Percentiles rank a stretch among this genome's conserved stretches.
Evolutionary conservation across 2,329 filamentous ascomycete genomes (phyloP).

Genomic region (Metarhizium rileyi): DNA sequence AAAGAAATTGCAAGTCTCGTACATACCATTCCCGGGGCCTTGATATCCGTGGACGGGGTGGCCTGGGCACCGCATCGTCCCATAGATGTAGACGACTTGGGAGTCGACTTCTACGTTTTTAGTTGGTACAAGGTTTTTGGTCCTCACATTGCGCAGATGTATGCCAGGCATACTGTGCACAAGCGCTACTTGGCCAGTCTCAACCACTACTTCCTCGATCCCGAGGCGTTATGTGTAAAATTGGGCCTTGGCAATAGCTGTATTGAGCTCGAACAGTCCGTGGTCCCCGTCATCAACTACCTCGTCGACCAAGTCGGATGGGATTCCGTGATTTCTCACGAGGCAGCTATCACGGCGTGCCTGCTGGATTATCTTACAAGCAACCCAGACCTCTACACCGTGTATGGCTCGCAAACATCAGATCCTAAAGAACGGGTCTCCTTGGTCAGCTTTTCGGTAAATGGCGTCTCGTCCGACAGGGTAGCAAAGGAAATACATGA

Average conservation of each 20-base stretch:
- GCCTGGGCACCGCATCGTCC: conserved; percentile 64
- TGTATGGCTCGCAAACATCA: conserved; percentile 4
- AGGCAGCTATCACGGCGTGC: conserved; percentile 46
- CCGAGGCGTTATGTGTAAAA: conserved; percentile 52
- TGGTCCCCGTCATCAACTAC: conserved; percentile 54
- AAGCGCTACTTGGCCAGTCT: conserved; percentile 45
- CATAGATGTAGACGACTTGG: conserved; percentile 58
- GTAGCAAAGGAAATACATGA: conserved; percentile 54
- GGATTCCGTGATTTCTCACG: conserved; percentile 45
- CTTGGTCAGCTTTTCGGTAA: conserved; percentile 57
- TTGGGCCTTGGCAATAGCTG: conserved; percentile 58
- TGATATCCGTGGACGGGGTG: conserved; percentile 67
- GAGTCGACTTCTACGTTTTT: conserved; percentile 66
- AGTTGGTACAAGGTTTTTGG: conserved; percentile 79
- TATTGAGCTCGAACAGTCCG: conserved; percentile 58
- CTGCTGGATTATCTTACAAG: conserved; percentile 53
- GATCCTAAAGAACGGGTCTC: conserved; percentile 39
- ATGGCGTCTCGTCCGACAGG: conserved; percentile 43
- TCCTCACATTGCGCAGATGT: conserved; percentile 63
- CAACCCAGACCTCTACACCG: conserved; percentile 30
- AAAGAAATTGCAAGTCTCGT: conserved; percentile 22
- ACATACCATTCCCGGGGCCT: conserved; percentile 25
- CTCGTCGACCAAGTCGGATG: conserved; percentile 38
- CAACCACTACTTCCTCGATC: conserved; percentile 59
- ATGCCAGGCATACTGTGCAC: conserved; percentile 43